Base-by-base conservation (phyloP, 2,329 filamentous ascomycete species). In the Mycosphaerella sp. region DNA sequence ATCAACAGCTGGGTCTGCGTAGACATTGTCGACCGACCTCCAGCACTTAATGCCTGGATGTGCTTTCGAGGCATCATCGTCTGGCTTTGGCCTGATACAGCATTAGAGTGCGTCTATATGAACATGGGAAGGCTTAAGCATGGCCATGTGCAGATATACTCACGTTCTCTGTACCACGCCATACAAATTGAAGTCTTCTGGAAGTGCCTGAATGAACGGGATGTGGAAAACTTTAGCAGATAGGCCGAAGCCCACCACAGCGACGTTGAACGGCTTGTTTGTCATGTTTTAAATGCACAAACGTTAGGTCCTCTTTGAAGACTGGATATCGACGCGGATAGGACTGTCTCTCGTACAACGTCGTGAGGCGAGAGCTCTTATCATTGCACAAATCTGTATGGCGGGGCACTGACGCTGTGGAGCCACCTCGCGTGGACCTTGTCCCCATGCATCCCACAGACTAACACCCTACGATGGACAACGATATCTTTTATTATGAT, bases 181-280 rank as follows among this genome's bases (percentile, higher is more conserved):
- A 65, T 88, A 80, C 16, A 91, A 79, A 46, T 76, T 81, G 65
- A 89, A 77, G 49, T 79, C 73, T 6, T 82, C 53, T 14, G 66
- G 75, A 0, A 84, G 80, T 27, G 77, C 76, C 47, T 73, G 72
- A 69, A 93, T 78, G 70, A 89, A 86, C 56, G 87, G 87, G 64
- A 91, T 89, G 70, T 93, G 87, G 71, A 91, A 93, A 71, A 86
- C 76, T 66, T 89, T 90, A 69, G 87, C 87, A 50, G 76, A 79
- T 63, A 81, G 67, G 60, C 79, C 79, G 65, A 81, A 82, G 62
- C 80, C 79, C 52, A 82, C 74, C 35, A 82, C 68, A 41, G 77
- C 79, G 49, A 81, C 75, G 54, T 81, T 82, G 65, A 73, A 78
- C 16, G 66, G 58, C 53, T 61, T 61, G 16, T 51, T 42, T 18